Evolutionary conservation across 495 filamentous ascomycete genomes (phyloP).

Genomic region (Oidiodendron maius): DNA sequence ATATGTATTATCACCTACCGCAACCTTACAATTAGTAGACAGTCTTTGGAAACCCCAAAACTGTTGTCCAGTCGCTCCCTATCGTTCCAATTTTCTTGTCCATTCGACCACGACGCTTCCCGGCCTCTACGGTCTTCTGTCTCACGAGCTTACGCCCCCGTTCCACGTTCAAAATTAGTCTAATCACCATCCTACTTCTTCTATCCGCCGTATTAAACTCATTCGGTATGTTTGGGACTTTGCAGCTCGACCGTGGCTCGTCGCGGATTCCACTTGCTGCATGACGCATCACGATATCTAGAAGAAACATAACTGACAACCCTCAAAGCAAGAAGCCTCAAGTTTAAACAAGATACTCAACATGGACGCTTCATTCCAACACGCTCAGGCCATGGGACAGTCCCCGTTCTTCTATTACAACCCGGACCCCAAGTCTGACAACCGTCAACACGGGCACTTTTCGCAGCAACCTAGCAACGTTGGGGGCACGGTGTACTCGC

Average conservation of each 20-base stretch:
- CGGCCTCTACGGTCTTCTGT: background rate
- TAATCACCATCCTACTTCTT: no score
- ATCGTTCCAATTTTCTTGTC: slow-evolving; percentile 6
- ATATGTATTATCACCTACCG: slow-evolving; percentile 23
- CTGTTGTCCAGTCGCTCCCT: slow-evolving; percentile 27
- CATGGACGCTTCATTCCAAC: slow-evolving; percentile 23
- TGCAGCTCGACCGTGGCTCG: no score
- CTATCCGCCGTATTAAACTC: no score
- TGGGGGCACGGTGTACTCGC: slow-evolving; percentile 26
- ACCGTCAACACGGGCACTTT: slow-evolving; percentile 77
- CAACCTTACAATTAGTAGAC: slow-evolving; percentile 23
- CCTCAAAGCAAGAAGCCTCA: slow-evolving; percentile 5
- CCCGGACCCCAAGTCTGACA: slow-evolving; percentile 68
- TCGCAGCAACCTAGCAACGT: slow-evolving; percentile 63
- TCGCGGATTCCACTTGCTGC: no score
- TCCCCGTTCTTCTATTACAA: slow-evolving; percentile 90
- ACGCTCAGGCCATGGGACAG: slow-evolving; percentile 59
- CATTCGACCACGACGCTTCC: slow-evolving; percentile 1
- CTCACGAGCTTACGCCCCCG: slow-evolving; percentile 4
- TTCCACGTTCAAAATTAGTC: no score
- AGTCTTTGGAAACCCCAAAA: slow-evolving; percentile 17
- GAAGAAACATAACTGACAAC: slow-evolving; percentile 14
- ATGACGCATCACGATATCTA: background rate
- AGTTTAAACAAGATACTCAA: background rate
- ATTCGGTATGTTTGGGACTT: slow-evolving; percentile 10